A percentile compares a stretch with the other conserved stretches of the same genome.
These are phyloP conservation scores for Crithidia brevicula DNA, from an alignment of 208 protist species.

Conservation along the genomic window DNA sequence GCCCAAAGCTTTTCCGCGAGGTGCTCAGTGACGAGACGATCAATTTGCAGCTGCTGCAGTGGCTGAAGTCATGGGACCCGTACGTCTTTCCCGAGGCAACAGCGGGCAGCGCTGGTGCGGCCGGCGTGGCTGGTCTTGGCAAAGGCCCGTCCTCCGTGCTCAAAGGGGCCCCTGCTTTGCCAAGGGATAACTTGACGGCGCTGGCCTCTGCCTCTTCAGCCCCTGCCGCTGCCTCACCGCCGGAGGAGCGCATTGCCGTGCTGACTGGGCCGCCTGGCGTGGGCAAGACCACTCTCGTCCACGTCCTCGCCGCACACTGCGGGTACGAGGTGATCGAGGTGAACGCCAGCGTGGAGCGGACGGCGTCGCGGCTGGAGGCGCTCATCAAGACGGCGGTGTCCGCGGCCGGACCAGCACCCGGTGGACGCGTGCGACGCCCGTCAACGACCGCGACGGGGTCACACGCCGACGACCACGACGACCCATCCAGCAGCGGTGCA, in stretches of 20 bases:
- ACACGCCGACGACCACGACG: background rate
- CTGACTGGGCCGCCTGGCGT: constrained; percentile 94
- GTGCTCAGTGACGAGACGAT: constrained; percentile 84
- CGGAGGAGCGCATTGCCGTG: constrained; percentile 76
- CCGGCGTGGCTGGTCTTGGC: no score
- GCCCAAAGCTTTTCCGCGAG: constrained; percentile 72
- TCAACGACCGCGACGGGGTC: background rate
- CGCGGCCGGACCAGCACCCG: constrained; percentile 29
- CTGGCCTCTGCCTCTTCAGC: background rate
- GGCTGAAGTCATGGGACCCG: constrained; percentile 82
- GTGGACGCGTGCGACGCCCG: constrained; percentile 13
- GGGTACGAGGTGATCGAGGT: constrained; percentile 95
- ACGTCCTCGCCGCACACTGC: constrained; percentile 93
- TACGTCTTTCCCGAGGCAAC: constrained; percentile 58
- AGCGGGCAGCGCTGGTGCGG: background rate
- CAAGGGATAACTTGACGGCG: background rate
- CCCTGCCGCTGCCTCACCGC: constrained; percentile 20
- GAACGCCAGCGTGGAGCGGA: constrained; percentile 95
- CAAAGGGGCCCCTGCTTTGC: background rate
- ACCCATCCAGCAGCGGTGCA: background rate
- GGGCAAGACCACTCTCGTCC: constrained; percentile 97
- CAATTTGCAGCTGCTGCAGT: constrained; percentile 79
- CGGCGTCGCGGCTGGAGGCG: constrained; percentile 62
- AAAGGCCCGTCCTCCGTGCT: background rate
- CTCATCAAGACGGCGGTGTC: constrained; percentile 71